Evolutionary conservation across 192 early-diverging fungal species (phyloP), one percentile per base, ranked within the genome.

Genomic region (Rhizophlyctis rosea): DNA sequence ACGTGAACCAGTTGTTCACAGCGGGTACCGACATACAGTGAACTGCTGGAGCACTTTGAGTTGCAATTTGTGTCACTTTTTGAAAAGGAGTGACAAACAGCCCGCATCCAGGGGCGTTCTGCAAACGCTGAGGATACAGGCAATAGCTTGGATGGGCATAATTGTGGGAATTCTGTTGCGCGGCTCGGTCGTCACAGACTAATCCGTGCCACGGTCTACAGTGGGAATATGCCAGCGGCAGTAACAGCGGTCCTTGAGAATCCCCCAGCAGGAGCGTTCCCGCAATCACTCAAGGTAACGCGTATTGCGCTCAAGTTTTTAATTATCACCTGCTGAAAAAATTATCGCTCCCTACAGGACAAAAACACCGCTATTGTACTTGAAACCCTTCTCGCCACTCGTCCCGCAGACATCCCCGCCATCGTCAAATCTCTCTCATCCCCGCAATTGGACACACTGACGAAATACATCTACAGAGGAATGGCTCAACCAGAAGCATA

Each of bases 391-490:
- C 76, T 75, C 51, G 81, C 86, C n/a, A 83, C 85, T 50, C 81
- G 86, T 59, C 69, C 85, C 13, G 72, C 82, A 27, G 93, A 97
- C 50, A 85, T 92, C 33, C 54, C 79, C 28, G 44, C 59, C 24
- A 67, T 90, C 47, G 72, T 92, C 39, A 83, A 86, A 62, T 32
- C 61, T 7, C 76, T 97, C 60, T 34, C 66, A 0, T 66, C 71
- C 0, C 81, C 84, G 16, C 81, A 90, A 33, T 75, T 88, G 53
- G 94, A 95, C 70, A 76, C 86, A 5, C 68, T 98, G 70, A 84
- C 94, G 73, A 95, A 93, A 75, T 98, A 94, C 74, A 78, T 98
- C 29, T 96, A 96, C 77, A 82, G 89, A 27, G 94, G 91, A 18
- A 81, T 98, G 86, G 88, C 86, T 4, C 76, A 75, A 23, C 96